A percentile compares a stretch with the other conserved stretches of the same genome.
These are phyloP conservation scores for Toxoplasma gondii DNA, from an alignment of 169 alveolate genomes.

Conservation along the genomic window DNA sequence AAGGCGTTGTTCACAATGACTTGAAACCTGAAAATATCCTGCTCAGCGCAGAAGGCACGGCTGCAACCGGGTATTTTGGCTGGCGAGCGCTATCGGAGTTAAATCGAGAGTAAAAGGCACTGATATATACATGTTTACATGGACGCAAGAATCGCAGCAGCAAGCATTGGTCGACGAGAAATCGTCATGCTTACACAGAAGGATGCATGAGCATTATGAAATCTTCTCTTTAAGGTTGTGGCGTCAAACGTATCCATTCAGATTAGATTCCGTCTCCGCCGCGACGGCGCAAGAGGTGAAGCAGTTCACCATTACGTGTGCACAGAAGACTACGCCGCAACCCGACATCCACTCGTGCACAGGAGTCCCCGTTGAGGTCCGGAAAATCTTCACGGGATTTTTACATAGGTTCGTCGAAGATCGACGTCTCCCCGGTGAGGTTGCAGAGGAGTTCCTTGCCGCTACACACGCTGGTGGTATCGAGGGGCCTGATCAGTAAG, in stretches of 20 bases:
- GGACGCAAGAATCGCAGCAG: background rate
- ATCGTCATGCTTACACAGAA: background rate
- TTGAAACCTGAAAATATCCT: conserved; percentile 63
- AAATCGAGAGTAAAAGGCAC: background rate
- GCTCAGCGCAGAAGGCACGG: conserved; percentile 63
- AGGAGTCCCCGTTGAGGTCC: too few relatives aligned
- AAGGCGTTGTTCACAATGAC: conserved; percentile 61
- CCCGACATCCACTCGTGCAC: too few relatives aligned
- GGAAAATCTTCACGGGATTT: too few relatives aligned
- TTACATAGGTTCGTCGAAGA: too few relatives aligned
- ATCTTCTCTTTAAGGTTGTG: background rate
- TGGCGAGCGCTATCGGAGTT: conserved; percentile 52
- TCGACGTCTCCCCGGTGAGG: too few relatives aligned
- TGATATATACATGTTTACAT: background rate
- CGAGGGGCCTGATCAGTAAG: too few relatives aligned
- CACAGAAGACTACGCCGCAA: too few relatives aligned
- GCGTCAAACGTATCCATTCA: background rate
- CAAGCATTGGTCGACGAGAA: background rate
- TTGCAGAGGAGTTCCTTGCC: too few relatives aligned
- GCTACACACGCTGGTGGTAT: too few relatives aligned
- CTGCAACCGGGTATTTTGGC: conserved; percentile 63
- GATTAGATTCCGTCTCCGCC: too few relatives aligned
- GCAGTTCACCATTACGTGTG: too few relatives aligned
- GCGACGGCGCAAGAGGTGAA: too few relatives aligned
- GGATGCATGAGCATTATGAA: background rate